Base-by-base conservation (phyloP, 164 flowering plant genomes). In the Aristolochia fimbriata region DNA sequence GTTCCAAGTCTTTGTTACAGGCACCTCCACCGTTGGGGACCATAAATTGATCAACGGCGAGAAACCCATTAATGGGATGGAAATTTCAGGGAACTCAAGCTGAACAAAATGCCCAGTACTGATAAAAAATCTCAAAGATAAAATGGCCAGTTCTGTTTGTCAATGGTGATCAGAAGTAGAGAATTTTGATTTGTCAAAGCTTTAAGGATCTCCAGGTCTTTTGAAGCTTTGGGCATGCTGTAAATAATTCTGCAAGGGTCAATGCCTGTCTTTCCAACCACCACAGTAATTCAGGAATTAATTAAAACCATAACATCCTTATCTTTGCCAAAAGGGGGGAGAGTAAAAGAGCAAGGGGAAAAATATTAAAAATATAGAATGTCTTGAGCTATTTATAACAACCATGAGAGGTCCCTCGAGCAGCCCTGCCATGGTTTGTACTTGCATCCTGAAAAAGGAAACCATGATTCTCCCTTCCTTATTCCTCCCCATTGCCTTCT, bases 361-460 rank as follows among this genome's bases (percentile, higher is more conserved):
- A n/a, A 47, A 25, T 13, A 14, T 47, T 46, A 59, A 67, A 71
- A 59, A 61, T 57, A 59, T 54, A 64, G 62, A 60, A 53, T 66
- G 71, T 68, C 65, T 46, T 51, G 20, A 47, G 55, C 80, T 74
- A 77, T 77, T 71, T 71, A 74, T 74, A 74, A 48, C 69, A 67
- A 61, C 71, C 71, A 63, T 62, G 61, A 61, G 57, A 57, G 59
- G 55, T 59, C 55, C 60, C 71, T 63, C 67, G 64, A 66, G 70
- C 64, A 65, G 60, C 75, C 61, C 70, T 70, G 71, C 61, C 55
- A 51, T 68, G 59, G 55, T 62, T 52, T 77, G 77, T 76, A 70
- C 78, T 74, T 74, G 57, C 62, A 62, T 49, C 63, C 52, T 49
- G 52, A 49, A 49, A n/a, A 49, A 49, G 52, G 1, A 49, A 49